These are phyloP conservation scores for Euryodendron excelsum DNA, from an alignment of 148 eudicot genomes.

Conservation along the genomic window DNA sequence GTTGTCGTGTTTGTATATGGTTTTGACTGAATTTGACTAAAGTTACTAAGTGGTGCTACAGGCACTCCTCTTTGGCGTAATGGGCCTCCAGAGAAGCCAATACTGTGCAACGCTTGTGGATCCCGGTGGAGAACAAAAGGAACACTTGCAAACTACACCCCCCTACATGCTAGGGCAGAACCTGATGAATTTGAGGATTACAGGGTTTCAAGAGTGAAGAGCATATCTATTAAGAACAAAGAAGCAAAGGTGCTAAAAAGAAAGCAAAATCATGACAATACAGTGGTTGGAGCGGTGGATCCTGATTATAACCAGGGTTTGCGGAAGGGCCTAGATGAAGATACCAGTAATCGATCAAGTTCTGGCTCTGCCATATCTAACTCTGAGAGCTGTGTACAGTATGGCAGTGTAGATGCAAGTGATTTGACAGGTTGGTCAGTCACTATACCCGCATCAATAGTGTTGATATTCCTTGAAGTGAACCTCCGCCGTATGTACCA, in stretches of 20 bases:
- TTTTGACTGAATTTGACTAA: constrained; percentile 8
- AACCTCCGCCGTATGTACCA: no score
- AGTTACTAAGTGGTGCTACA: constrained; percentile 24
- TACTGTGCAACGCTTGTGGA: constrained; percentile 97
- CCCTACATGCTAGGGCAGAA: constrained; percentile 81
- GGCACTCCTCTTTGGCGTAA: constrained; percentile 99
- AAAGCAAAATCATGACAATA: constrained; percentile 49
- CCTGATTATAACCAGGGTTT: constrained; percentile 43
- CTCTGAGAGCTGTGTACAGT: constrained; percentile 88
- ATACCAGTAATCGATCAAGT: constrained; percentile 91
- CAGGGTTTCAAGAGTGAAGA: constrained; percentile 51
- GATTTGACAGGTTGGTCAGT: constrained; percentile 72
- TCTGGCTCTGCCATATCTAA: constrained; percentile 96
- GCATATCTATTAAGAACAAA: constrained; percentile 55
- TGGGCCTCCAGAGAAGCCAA: constrained; percentile 99
- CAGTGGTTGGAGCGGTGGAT: constrained; percentile 28
- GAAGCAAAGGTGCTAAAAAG: constrained; percentile 69
- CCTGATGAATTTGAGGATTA: constrained; percentile 67
- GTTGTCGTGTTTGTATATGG: background rate
- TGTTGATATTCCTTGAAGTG: background rate
- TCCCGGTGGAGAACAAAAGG: constrained; percentile 99
- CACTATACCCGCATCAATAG: background rate
- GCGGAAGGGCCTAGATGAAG: constrained; percentile 66
- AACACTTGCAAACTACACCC: constrained; percentile 82
- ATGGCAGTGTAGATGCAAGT: constrained; percentile 80